Percentiles rank a stretch among this genome's conserved stretches.
Conservation (phyloP, 2,329 filamentous ascomycete species). For the Capronia coronata region DNA sequence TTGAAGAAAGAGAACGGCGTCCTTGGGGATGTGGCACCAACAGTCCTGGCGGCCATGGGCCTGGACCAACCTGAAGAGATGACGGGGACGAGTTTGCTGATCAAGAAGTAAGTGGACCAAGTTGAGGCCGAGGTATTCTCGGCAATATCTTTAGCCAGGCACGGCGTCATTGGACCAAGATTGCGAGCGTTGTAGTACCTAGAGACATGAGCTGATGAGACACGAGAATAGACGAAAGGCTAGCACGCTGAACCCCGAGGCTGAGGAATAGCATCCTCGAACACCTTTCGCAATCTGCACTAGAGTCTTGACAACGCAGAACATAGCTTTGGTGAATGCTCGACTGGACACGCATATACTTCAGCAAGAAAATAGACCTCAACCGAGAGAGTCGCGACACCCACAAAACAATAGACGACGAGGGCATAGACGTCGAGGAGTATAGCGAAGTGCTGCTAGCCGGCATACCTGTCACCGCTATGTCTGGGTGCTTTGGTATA, state of each 20-base stretch:
- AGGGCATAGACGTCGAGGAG: background rate
- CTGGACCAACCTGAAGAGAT: slow-evolving; percentile 85
- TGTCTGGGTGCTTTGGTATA: too few relatives aligned
- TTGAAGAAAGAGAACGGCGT: slow-evolving; percentile 80
- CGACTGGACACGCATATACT: background rate
- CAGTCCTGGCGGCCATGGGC: slow-evolving; percentile 83
- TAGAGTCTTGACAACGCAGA: background rate
- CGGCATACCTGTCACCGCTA: too few relatives aligned
- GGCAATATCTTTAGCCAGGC: slow-evolving; percentile 17
- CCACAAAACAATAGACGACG: background rate
- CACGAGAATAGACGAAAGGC: slow-evolving; percentile 25
- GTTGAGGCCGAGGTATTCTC: slow-evolving; percentile 6
- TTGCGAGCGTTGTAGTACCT: slow-evolving; percentile 15
- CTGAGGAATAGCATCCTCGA: slow-evolving; percentile 17
- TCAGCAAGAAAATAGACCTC: background rate
- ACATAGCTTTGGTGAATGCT: background rate
- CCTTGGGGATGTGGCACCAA: slow-evolving; percentile 96
- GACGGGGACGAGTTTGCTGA: slow-evolving; percentile 76
- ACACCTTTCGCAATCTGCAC: background rate
- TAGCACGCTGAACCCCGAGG: slow-evolving; percentile 15
- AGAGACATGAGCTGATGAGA: slow-evolving; percentile 25
- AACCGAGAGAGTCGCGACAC: background rate
- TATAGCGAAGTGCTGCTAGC: too few relatives aligned
- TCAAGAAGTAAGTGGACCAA: slow-evolving; percentile 51
- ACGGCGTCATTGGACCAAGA: slow-evolving; percentile 6